Evolutionary conservation across 345 rosid species (phyloP), one percentile per base, ranked within the genome.

Genomic region (Citrus reticulata): DNA sequence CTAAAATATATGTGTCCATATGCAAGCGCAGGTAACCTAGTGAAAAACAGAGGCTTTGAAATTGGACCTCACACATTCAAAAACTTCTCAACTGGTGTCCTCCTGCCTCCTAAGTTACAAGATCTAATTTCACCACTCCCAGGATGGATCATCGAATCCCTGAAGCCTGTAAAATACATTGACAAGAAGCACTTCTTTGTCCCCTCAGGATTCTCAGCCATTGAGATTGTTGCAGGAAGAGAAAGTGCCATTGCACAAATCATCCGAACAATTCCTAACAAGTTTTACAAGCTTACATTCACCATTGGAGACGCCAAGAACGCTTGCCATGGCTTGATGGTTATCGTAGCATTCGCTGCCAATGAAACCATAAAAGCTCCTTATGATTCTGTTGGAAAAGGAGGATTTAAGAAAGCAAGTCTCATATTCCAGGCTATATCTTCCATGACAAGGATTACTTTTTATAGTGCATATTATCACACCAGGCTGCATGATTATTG

Each of bases 231-330:
- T 0, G 94, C 93, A 1, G 98, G 98, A 7, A 88, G 93, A 81
- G 97, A 95, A 82, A 95, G 98, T 75, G 91, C 92, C n/a, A 83
- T 93, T 3, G 95, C 98, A 29, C 98, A 95, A 78, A 69, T 92
- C 74, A 90, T 95, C 32, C 86, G 91, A 60, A 95, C 97, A 0
- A 54, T 84, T 3, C 77, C 92, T 0, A 42, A 81, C 24, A 85
- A 70, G 78, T 78, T 65, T 61, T 95, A 95, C 79, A 79, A 58
- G 3, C 93, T 95, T 46, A 74, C 84, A 10, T 93, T 95, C 59
- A 76, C 82, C 4, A 17, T 92, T 1, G 98, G 98, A 11, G 97
- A 95, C 54, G 93, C 98, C 22, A 92, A 77, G 79, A 95, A 93
- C 22, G 91, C 81, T 0, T 93, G 98, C 81, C 94, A 90, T 61